Conservation (phyloP, 805 yeast species). For the Barnettozyma sucrosica region DNA sequence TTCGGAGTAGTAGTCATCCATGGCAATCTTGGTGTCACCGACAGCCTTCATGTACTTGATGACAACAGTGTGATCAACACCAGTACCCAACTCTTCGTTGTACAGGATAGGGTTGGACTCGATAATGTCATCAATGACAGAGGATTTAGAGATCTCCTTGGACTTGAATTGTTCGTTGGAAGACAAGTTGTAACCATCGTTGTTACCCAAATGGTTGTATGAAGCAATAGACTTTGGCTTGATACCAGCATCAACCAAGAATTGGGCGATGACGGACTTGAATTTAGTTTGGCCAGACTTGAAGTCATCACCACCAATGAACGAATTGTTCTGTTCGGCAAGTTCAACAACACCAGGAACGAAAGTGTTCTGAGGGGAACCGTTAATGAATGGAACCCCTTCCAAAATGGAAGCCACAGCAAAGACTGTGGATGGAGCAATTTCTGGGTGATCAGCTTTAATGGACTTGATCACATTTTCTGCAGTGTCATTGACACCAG, state of each 20-base stretch:
- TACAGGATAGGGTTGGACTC: conserved; percentile 80
- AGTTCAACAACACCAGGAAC: conserved; percentile 92
- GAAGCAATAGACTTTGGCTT: conserved; percentile 92
- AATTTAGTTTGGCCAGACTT: conserved; percentile 94
- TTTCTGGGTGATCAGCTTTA: conserved; percentile 73
- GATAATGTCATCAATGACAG: conserved; percentile 92
- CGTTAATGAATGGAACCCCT: conserved; percentile 85
- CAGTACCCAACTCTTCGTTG: conserved; percentile 70
- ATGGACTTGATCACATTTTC: conserved; percentile 71
- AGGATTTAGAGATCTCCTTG: conserved; percentile 88
- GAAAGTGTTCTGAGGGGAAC: conserved; percentile 96
- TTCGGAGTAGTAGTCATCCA: conserved; percentile 97
- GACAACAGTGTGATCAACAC: conserved; percentile 90
- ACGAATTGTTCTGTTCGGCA: conserved; percentile 68
- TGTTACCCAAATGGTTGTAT: conserved; percentile 93
- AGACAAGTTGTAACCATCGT: conserved; percentile 88
- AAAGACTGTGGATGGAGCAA: conserved; percentile 89
- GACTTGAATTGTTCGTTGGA: conserved; percentile 93
- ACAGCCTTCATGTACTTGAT: conserved; percentile 93
- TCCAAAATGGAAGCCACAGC: conserved; percentile 92
- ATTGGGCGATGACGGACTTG: conserved; percentile 95
- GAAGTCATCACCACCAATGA: conserved; percentile 96
- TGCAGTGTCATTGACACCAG: conserved; percentile 84
- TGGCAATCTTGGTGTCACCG: conserved; percentile 94
- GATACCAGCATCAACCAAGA: conserved; percentile 94